Evolutionary conservation across 78 protist species (phyloP).

Genomic region (Dictyostelium brefeldianum): DNA sequence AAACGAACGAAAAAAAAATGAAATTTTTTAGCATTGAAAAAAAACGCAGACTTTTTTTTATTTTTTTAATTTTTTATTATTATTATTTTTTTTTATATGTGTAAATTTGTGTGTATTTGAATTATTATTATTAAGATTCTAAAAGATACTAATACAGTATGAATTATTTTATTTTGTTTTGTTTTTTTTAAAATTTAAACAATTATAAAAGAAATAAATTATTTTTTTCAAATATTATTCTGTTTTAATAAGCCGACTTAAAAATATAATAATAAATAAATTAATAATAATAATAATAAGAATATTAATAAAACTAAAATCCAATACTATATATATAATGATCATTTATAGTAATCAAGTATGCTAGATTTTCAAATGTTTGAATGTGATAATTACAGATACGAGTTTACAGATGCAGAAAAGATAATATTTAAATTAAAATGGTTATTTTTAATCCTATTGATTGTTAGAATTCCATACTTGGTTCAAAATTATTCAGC

Average conservation of each 20-base stretch:
- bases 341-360: background rate
- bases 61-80: background rate
- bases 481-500: background rate
- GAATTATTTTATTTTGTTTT: background rate
- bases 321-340: background rate
- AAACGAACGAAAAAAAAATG: background rate
- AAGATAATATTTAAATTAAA: background rate
- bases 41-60: background rate
- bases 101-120: too few species aligned
- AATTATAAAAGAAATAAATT: too few species aligned
- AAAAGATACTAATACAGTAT: too few species aligned
- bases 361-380: background rate
- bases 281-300: background rate
- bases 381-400: background rate
- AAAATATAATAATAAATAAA: background rate
- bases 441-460: background rate
- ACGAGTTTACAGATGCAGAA: background rate
- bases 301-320: background rate
- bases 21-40: background rate
- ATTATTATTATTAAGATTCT: too few species aligned
- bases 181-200: background rate
- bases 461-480: conserved; percentile 12
- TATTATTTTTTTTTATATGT: background rate
- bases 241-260: background rate
- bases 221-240: too few species aligned